A percentile compares a stretch with the other conserved stretches of the same genome.
Evolutionary conservation across 2,329 filamentous ascomycete species (phyloP).

Genomic region (Xylaria sp.): DNA sequence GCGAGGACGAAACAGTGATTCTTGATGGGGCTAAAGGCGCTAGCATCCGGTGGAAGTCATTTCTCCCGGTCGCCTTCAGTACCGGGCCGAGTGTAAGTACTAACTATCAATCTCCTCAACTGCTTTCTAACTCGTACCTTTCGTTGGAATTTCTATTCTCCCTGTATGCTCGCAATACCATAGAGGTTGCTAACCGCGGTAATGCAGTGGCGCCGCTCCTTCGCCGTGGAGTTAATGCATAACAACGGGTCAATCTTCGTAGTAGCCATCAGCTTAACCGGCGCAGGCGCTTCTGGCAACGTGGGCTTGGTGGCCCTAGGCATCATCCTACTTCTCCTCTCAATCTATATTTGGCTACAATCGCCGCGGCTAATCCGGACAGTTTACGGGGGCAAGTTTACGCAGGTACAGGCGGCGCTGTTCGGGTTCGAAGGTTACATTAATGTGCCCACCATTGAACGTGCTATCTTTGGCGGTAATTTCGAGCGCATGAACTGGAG

Average conservation of each 20-base stretch:
- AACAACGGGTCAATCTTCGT: background rate
- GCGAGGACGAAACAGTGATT: background rate
- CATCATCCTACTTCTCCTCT: background rate
- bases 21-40: background rate
- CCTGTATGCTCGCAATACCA: background rate
- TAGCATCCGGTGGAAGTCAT: constrained; percentile 2
- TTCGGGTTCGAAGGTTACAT: background rate
- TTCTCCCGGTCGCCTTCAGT: background rate
- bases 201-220: background rate
- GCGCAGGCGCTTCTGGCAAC: background rate
- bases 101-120: background rate
- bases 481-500: background rate
- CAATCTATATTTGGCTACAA: background rate
- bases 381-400: background rate
- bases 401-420: background rate
- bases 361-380: background rate
- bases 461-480: background rate
- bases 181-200: background rate
- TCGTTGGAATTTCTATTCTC: background rate
- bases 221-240: constrained; percentile 6
- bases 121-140: background rate
- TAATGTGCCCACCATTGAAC: background rate
- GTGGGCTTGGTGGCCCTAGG: background rate
- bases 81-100: background rate
- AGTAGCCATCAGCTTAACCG: background rate